Conservation (phyloP, 352 stramenopile genomes). For the Nothophytophthora sp. region DNA sequence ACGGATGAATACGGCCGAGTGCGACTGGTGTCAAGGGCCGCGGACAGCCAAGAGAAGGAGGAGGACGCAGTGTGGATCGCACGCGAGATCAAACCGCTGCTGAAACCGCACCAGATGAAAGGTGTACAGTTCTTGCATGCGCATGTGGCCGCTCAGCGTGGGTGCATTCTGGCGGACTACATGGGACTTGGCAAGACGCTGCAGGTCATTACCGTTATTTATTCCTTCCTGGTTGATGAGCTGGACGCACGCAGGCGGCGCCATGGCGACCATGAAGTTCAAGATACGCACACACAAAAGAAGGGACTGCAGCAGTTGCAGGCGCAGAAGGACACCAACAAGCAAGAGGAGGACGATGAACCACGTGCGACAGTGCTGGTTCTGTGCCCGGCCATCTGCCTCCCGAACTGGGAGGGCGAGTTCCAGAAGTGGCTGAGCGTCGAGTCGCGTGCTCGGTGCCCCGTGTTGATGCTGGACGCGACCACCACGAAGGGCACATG, state of each 20-base stretch:
- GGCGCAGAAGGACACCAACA: background rate
- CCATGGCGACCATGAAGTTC: background rate
- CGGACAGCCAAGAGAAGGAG: background rate
- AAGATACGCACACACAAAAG: background rate
- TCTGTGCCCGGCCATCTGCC: slow-evolving; percentile 95
- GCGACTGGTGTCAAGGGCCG: slow-evolving; percentile 23
- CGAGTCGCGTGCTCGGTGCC: slow-evolving; percentile 55
- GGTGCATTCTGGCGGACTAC: slow-evolving; percentile 90
- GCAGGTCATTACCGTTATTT: slow-evolving; percentile 84
- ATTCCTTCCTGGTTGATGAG: slow-evolving; percentile 76
- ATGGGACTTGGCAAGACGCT: slow-evolving; percentile 92
- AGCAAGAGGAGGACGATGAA: slow-evolving; percentile 1
- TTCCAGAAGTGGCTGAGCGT: slow-evolving; percentile 96
- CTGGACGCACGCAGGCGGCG: slow-evolving; percentile 16
- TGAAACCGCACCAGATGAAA: slow-evolving; percentile 81
- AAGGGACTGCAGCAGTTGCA: background rate
- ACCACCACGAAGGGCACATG: slow-evolving; percentile 56
- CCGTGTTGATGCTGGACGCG: slow-evolving; percentile 65
- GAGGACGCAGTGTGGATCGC: slow-evolving; percentile 56
- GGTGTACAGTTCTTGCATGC: slow-evolving; percentile 73
- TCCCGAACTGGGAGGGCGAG: slow-evolving; percentile 98
- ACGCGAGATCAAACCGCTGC: slow-evolving; percentile 68
- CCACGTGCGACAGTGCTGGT: slow-evolving; percentile 78
- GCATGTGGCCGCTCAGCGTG: slow-evolving; percentile 49
- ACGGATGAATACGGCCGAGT: slow-evolving; percentile 62